Conservation (phyloP, 495 filamentous ascomycete species). For the Letharia lupina region DNA sequence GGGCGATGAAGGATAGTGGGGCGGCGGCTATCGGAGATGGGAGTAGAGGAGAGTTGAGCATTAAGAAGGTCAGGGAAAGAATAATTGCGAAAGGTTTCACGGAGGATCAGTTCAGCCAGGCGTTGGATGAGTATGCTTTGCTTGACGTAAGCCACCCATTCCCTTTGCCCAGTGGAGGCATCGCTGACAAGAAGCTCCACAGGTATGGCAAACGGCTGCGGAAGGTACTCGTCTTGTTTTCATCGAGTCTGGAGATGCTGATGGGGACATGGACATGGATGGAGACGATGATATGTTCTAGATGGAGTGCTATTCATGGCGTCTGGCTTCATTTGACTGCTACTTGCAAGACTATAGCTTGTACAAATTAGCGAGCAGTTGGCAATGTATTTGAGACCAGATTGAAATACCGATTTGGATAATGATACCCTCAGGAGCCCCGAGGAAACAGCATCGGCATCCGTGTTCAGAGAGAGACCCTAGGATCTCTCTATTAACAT, state of each 20-base stretch:
- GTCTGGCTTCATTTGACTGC: constrained; percentile 2
- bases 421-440: too few species aligned
- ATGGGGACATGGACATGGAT: constrained; percentile 37
- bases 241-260: constrained; percentile 47
- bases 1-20: constrained; percentile 72
- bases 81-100: constrained; percentile 96
- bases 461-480: not conserved
- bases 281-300: constrained; percentile 15
- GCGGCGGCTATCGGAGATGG: constrained; percentile 66
- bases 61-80: constrained; percentile 77
- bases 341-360: not conserved
- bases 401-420: too few species aligned
- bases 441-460: not conserved
- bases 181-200: constrained; percentile 23
- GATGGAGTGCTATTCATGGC: not conserved
- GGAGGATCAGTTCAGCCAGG: constrained; percentile 75
- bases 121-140: constrained; percentile 81
- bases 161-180: constrained; percentile 21
- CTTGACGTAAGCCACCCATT: constrained; percentile 63
- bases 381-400: not conserved
- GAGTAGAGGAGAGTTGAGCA: constrained; percentile 66
- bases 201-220: constrained; percentile 93
- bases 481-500: not conserved
- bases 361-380: not conserved
- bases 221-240: constrained; percentile 84